A percentile compares a stretch with the other conserved stretches of the same genome.
These are phyloP conservation scores for Coemansia umbellata DNA, from an alignment of 192 early-diverging fungal species.

Conservation along the genomic window DNA sequence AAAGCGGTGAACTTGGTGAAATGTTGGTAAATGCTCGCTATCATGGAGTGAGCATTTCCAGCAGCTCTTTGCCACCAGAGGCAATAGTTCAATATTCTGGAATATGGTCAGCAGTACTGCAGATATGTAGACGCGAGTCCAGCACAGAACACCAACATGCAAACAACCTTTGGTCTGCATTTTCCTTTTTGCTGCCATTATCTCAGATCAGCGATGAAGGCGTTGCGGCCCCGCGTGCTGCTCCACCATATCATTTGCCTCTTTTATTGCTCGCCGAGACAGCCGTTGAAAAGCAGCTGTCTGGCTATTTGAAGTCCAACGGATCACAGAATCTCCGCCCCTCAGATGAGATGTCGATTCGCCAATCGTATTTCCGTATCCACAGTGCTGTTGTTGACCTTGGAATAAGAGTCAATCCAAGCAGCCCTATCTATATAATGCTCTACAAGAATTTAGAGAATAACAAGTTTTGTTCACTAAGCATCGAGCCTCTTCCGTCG, in stretches of 20 bases:
- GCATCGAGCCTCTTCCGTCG: constrained; percentile 45
- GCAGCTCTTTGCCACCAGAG: not conserved
- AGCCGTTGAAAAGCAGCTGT: constrained; percentile 18
- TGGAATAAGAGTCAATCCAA: constrained; percentile 2
- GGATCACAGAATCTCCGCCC: not conserved
- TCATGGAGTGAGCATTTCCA: not conserved
- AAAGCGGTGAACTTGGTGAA: not conserved
- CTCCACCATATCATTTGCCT: constrained; percentile 3
- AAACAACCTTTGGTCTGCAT: constrained; percentile 22
- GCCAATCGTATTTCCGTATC: constrained; percentile 34
- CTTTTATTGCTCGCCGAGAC: constrained; percentile 17
- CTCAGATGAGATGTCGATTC: constrained; percentile 21
- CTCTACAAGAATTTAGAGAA: constrained; percentile 35
- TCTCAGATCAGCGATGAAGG: constrained; percentile 40
- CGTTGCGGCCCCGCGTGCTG: constrained; percentile 29
- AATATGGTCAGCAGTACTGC: constrained; percentile 15
- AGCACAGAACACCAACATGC: not conserved
- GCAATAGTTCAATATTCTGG: not conserved
- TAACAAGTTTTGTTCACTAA: constrained; percentile 29
- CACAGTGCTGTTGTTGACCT: constrained; percentile 15
- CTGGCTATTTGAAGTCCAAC: not conserved
- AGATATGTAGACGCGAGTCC: not conserved
- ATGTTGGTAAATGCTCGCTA: not conserved
- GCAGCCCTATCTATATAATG: constrained; percentile 25
- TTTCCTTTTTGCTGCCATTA: constrained; percentile 17